A percentile compares a stretch with the other conserved stretches of the same genome.
Conservation (phyloP, 2,329 filamentous ascomycete genomes). For the Neophaeococcomyces mojaviensis region DNA sequence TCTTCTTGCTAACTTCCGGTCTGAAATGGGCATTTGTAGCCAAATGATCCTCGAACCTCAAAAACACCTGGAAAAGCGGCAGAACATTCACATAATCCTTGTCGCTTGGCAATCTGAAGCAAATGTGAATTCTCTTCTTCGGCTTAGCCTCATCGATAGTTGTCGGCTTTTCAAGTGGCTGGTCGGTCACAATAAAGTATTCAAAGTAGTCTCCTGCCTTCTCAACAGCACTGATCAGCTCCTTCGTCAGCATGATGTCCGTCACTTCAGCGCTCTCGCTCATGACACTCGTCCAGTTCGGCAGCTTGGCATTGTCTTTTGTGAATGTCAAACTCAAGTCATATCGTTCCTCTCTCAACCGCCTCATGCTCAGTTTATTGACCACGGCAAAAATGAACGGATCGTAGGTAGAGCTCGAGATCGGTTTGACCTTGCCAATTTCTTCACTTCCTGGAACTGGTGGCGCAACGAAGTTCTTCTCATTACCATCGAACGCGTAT, state of each 20-base stretch:
- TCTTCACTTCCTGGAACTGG: constrained; percentile 53
- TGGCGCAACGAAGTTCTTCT: constrained; percentile 66
- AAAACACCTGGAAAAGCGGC: constrained; percentile 71
- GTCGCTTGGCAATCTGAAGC: constrained; percentile 58
- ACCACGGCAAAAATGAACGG: constrained; percentile 92
- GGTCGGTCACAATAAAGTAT: constrained; percentile 81
- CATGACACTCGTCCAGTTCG: constrained; percentile 87
- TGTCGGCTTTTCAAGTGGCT: constrained; percentile 76
- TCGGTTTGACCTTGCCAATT: constrained; percentile 53
- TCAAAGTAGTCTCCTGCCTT: constrained; percentile 74
- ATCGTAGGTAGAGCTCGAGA: constrained; percentile 61
- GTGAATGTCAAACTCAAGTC: constrained; percentile 88
- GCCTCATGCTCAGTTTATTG: constrained; percentile 90
- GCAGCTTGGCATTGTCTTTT: constrained; percentile 86
- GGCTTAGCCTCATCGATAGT: constrained; percentile 77
- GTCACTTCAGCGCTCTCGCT: constrained; percentile 94
- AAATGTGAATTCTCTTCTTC: constrained; percentile 79
- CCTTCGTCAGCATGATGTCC: constrained; percentile 75
- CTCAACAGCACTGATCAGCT: constrained; percentile 72
- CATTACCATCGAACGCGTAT: constrained; percentile 89
- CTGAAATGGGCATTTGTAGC: constrained; percentile 75
- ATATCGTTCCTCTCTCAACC: constrained; percentile 83
- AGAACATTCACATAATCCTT: constrained; percentile 57
- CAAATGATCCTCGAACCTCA: constrained; percentile 77
- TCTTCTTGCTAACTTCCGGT: constrained; percentile 78